Percentiles rank a stretch among this genome's conserved stretches.
phyloP scores from a whole-genome alignment of 805 yeast species.

The Spathaspora hagerdaliae region DNA sequence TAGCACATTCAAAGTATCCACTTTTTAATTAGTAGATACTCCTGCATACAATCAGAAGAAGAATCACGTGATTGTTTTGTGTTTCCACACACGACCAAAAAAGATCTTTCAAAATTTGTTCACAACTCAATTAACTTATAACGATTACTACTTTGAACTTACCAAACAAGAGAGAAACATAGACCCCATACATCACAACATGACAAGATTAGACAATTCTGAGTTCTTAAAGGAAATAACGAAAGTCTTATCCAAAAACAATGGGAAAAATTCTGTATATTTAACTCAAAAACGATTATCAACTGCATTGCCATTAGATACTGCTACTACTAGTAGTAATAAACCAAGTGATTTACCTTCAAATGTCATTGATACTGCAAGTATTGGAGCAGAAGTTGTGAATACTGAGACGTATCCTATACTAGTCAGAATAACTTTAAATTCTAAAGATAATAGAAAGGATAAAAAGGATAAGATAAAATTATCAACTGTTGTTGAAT shows the following conservation, averaged over 20 bases:
- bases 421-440: constrained; percentile 65
- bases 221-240: constrained; percentile 27
- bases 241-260: constrained; percentile 20
- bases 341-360: constrained; percentile 29
- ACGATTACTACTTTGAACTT: too few relatives aligned
- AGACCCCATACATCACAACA: background rate
- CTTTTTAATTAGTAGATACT: too few relatives aligned
- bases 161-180: too few relatives aligned
- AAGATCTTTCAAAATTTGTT: too few relatives aligned
- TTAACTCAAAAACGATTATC: constrained; percentile 54
- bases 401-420: constrained; percentile 49
- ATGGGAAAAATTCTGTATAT: constrained; percentile 50
- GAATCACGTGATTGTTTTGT: too few relatives aligned
- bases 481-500: constrained; percentile 67
- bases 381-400: constrained; percentile 3
- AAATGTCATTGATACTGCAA: constrained; percentile 22
- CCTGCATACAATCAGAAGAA: too few relatives aligned
- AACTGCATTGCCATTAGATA: constrained; percentile 21
- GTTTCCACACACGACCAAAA: too few relatives aligned
- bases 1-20: too few relatives aligned
- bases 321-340: constrained; percentile 6
- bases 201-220: constrained; percentile 22
- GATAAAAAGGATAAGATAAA: constrained; percentile 50
- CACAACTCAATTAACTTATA: too few relatives aligned
- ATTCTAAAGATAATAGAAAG: constrained; percentile 28